Evolutionary conservation across 257 asterid species (phyloP).

Genomic region (Prunella vulgaris): DNA sequence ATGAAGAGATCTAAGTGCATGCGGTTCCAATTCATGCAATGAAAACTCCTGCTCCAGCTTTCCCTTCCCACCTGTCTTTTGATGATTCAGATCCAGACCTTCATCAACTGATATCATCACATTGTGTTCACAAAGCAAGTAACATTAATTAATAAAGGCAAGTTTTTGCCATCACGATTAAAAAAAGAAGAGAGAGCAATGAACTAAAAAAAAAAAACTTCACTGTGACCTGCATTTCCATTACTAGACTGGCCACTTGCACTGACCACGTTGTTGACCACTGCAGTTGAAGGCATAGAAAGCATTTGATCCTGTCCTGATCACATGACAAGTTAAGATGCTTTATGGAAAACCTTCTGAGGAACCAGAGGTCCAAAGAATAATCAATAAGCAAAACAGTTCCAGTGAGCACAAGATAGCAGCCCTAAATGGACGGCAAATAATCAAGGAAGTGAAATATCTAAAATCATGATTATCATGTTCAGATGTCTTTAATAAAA

Average conservation of each 20-base stretch:
- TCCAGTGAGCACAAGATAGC: neutral
- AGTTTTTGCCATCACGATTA: conserved; percentile 9
- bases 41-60: conserved; percentile 31
- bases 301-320: conserved; percentile 81
- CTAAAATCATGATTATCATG: conserved; percentile 5
- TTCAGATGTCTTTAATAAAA: conserved; percentile 8
- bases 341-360: conserved; percentile 15
- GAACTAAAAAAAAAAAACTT: conserved; percentile 8
- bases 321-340: conserved; percentile 36
- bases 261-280: conserved; percentile 24
- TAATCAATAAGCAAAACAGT: neutral
- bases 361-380: conserved; percentile 10
- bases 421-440: conserved; percentile 2
- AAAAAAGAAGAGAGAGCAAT: conserved; percentile 5
- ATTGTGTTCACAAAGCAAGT: conserved; percentile 13
- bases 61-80: conserved; percentile 29
- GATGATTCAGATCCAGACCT: conserved; percentile 29
- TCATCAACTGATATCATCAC: conserved; percentile 36
- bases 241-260: conserved; percentile 32
- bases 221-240: conserved; percentile 29
- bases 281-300: conserved; percentile 35
- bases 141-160: conserved; percentile 11
- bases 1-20: conserved; percentile 54
- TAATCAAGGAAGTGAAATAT: conserved; percentile 5
- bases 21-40: conserved; percentile 59